Base-by-base conservation (phyloP, 768 basidiomycete species). In the Suillus weaverae region DNA sequence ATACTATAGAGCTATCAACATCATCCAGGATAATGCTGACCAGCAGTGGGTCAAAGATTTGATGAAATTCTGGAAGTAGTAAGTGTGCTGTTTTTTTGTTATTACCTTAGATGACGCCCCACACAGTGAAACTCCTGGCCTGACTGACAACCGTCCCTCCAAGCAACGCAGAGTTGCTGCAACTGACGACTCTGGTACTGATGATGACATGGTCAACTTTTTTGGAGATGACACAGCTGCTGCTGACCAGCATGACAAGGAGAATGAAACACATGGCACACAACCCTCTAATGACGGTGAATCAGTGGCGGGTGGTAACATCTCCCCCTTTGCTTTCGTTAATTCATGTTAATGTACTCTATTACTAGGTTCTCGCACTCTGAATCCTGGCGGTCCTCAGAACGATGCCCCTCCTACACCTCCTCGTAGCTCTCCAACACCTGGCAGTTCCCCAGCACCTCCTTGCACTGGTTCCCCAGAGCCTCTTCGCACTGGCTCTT, bases 11-110 rank as follows among this genome's bases (percentile, higher is more conserved):
- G 30, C 50, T 1, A 22, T 61, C 11, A 35, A 62, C 9, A 16
- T 50, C 46, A 11, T 62, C 30, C 33, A 62, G 32, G 33, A n/a
- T 22, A 62, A 30, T 7, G 13, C 46, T 26, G 61, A 62, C 10
- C 33, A 62, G 16, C 61, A 36, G 51, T 62, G 61, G 61, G 61
- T 62, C 41, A 46, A 62, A 38, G 61, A 62, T 20, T n/a, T 62
- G 20, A 48, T 62, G 61, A 50, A 50, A 26, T 62, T 62, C 36
- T 62, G 61, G 46, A 62, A n/a, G 50, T 35, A 35, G 43, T 46
- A n/a, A 46, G 44, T 46, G 44, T 4, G 4, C 44, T 22, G 20
- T 22, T 46, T 46, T 46, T n/a, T 0, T 6, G 20, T 43, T 46
- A 46, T 46, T 22, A 22, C 44, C 20, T 46, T 1, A 46, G 44